Evolutionary conservation across 2,329 filamentous ascomycete species (phyloP), one percentile per base, ranked within the genome.

Genomic region (Botrytis pseudocinerea): DNA sequence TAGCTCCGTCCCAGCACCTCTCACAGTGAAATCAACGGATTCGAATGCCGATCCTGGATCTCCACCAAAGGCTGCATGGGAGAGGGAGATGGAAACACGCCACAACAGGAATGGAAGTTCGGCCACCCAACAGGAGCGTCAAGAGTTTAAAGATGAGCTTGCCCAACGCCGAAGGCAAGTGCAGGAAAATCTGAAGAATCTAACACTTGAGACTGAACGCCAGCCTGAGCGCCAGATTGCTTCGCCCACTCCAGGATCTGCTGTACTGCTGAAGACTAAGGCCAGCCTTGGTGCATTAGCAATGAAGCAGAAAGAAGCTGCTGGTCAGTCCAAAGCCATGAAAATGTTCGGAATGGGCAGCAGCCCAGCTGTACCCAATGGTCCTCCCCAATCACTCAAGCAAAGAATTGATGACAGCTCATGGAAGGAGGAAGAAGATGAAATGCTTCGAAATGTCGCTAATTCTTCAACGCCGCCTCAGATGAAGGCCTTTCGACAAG

Each of bases 101-200:
- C 87, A 88, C 75, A 83, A 82, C 40, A 83, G 87, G 57, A 82
- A 84, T 72, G 82, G 82, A 66, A 88, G 86, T 78, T 84, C 83
- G 9, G 85, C 85, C 61, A 87, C 84, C 20, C 83, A 86, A 63
- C 83, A 85, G 42, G 89, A 91, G 70, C 86, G 87, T 7, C 89
- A 93, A 70, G 92, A 93, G 42, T 94, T 95, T 79, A 90, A 91
- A 28, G 89, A 87, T 70, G 91, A 94, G 78, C 86, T 95, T 57
- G 92, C 91, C 2, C 88, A 90, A 76, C 89, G 92, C 25, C 89
- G 92, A 71, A 88, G 88, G 44, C 88, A 91, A 1, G 91, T 95
- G 12, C 90, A 93, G 69, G 92, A 95, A 81, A 91, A 89, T 76
- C 83, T 95, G 62, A 92, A 89, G 12, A 91, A 88, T 0, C 91